phyloP scores from a whole-genome alignment of 768 basidiomycete species.

The Tricholoma matsutake region DNA sequence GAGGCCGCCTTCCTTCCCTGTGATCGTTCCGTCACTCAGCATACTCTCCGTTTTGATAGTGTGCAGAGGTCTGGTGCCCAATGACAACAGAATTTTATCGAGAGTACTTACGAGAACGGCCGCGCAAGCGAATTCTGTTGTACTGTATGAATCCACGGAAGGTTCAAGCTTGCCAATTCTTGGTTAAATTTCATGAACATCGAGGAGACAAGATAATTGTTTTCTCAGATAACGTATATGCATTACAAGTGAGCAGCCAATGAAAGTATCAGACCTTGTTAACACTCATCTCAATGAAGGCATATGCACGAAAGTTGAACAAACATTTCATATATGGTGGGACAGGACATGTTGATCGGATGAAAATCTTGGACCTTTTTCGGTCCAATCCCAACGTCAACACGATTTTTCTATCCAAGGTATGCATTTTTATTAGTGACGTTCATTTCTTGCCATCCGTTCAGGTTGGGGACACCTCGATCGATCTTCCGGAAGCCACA shows the following conservation, averaged over 20 bases:
- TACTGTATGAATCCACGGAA: slow-evolving; percentile 37
- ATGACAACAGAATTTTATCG: neutral
- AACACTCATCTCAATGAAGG: slow-evolving; percentile 36
- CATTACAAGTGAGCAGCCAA: neutral
- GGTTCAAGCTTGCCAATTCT: slow-evolving; percentile 97
- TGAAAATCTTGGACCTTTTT: slow-evolving; percentile 92
- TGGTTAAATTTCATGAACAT: slow-evolving; percentile 97
- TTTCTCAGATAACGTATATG: slow-evolving; percentile 78
- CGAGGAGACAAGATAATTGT: slow-evolving; percentile 99
- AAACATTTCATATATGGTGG: slow-evolving; percentile 97
- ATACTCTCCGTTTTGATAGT: neutral
- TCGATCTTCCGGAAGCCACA: slow-evolving; percentile 97
- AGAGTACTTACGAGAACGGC: too few relatives aligned
- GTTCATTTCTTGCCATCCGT: neutral
- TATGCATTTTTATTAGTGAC: slow-evolving; percentile 26
- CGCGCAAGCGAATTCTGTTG: neutral
- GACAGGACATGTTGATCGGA: slow-evolving; percentile 91
- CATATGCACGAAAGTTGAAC: slow-evolving; percentile 88
- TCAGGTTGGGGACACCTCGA: slow-evolving; percentile 96
- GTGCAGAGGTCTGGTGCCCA: neutral
- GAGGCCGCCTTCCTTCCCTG: neutral
- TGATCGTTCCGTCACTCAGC: neutral
- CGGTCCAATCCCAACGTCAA: slow-evolving; percentile 94
- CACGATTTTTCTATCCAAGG: slow-evolving; percentile 98
- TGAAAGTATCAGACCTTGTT: too few relatives aligned